Evolutionary conservation across 1,284 basidiomycete genomes (phyloP), one percentile per base, ranked within the genome.

Genomic region (Tilletia walkeri): DNA sequence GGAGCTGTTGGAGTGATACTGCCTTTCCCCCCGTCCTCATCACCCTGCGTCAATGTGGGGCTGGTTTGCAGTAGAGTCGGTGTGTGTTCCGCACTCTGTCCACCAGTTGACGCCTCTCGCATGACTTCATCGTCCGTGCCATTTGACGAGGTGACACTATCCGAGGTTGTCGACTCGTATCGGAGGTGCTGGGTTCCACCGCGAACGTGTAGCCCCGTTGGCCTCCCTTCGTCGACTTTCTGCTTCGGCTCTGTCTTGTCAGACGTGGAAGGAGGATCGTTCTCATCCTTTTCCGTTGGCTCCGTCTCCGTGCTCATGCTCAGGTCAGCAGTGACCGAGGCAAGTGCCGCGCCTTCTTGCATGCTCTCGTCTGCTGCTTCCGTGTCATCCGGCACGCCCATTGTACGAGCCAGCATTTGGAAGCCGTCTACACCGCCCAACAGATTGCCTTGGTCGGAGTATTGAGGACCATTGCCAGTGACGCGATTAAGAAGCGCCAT

Each of bases 401-500:
- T 63, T 1, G 59, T 39, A 14, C 59, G 59, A 4, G 80, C 80
- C 2, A 84, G 76, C 4, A 73, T 73, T 67, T 84, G 81, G n/a
- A 84, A 71, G 16, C 81, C 82, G 59, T 82, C 79, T n/a, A 83
- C 74, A 34, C 82, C 82, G 38, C 81, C 82, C n/a, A 71, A 69
- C 38, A 83, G 71, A 4, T 76, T 75, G 16, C 82, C 82, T 9
- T 80, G 75, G 0, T 61, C 66, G 12, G 80, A 80, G 66, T 83
- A 83, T 65, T 78, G 76, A 3, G 82, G 82, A 7, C 82, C 82
- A 18, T 78, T 75, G 9, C 79, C 77, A 3, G 73, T 69, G 0
- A 72, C 72, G 7, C 96, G 92, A 82, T 99, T 99, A 48, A 99
- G 87, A 16, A 98, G 88, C 1, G 92, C 90, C 95, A 99, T 98